Conservation (phyloP, 2,329 filamentous ascomycete species). For the Gaeumannomyces sp. region DNA sequence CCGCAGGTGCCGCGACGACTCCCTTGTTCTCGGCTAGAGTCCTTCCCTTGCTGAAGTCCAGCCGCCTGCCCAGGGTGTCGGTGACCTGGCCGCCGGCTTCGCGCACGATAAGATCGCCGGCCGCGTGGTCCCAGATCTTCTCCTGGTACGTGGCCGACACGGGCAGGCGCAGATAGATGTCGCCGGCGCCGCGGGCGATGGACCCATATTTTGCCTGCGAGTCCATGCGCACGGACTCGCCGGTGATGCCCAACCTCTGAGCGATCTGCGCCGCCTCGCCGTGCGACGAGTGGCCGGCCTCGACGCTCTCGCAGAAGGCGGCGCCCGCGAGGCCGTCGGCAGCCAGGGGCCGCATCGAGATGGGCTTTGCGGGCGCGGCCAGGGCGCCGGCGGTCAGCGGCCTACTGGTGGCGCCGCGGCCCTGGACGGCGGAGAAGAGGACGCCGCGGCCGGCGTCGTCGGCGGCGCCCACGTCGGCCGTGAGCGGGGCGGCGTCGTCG, state of each 20-base stretch:
- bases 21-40: conserved; percentile 89
- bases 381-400: conserved; percentile 57
- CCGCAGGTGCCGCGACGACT: conserved; percentile 78
- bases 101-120: conserved; percentile 86
- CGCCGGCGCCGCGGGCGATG: conserved; percentile 87
- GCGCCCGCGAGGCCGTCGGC: conserved; percentile 62
- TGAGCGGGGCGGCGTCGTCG: conserved; percentile 67
- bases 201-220: conserved; percentile 97
- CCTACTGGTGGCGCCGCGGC: conserved; percentile 73
- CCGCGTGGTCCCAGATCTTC: conserved; percentile 99
- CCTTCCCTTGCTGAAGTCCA: conserved; percentile 82
- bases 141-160: conserved; percentile 79
- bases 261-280: conserved; percentile 82
- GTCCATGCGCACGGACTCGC: conserved; percentile 90
- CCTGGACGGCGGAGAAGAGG: conserved; percentile 76
- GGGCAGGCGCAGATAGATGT: conserved; percentile 88
- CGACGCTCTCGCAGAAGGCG: conserved; percentile 94
- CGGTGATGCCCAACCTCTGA: conserved; percentile 76
- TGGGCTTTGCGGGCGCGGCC: conserved; percentile 47
- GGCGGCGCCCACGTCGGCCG: conserved; percentile 59
- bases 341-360: conserved; percentile 71
- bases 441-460: conserved; percentile 75
- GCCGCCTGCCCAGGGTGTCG: conserved; percentile 74
- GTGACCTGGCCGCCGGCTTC: conserved; percentile 92
- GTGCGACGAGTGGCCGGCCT: conserved; percentile 87